Evolutionary conservation across 2,329 filamentous ascomycete species (phyloP), one percentile per base, ranked within the genome.

Genomic region (Pseudogymnoascus sp.): DNA sequence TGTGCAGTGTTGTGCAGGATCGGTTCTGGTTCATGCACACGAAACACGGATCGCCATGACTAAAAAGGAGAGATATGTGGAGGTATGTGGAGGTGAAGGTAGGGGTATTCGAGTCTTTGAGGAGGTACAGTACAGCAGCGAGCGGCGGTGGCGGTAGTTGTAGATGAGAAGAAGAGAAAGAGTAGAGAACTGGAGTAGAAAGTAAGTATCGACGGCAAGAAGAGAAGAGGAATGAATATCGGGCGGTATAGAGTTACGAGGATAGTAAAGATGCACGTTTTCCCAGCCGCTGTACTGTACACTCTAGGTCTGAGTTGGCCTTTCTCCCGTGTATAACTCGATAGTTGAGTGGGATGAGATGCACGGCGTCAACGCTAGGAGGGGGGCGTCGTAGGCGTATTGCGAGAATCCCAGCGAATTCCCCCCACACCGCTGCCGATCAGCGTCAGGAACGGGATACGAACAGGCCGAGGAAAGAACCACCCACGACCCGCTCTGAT

Each of bases 1-100:
- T 51, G 45, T 51, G 45, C 45, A 51, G 45, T 29, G 45, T 51
- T 51, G 21, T 51, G 45, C 39, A 42, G 39, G 45, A 51, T 51
- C 45, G 45, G 12, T 7, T 31, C 10, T 51, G 23, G 45, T 51
- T 51, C 45, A 51, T 51, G 45, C 45, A 51, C 45, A 51, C 45
- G 45, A 51, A 51, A 51, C 45, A 29, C 45, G 6, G 45, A 51
- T 51, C 45, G 45, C 45, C 45, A 51, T 23, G 45, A 26, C 45
- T 51, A 51, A 16, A 51, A 23, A 10, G 45, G 23, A 16, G 45
- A 16, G 14, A 14, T 51, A 29, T 51, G 23, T 51, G 14, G 23
- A 16, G 21, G 21, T 26, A 26, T 5, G 23, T 23, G 2, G 18
- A 26, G 2, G 23, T 23, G 2, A 11, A 47, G 11, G 42, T 47